Base-by-base conservation (phyloP, 1,139 yeast species). In the Scheffersomyces cryptocercus region DNA sequence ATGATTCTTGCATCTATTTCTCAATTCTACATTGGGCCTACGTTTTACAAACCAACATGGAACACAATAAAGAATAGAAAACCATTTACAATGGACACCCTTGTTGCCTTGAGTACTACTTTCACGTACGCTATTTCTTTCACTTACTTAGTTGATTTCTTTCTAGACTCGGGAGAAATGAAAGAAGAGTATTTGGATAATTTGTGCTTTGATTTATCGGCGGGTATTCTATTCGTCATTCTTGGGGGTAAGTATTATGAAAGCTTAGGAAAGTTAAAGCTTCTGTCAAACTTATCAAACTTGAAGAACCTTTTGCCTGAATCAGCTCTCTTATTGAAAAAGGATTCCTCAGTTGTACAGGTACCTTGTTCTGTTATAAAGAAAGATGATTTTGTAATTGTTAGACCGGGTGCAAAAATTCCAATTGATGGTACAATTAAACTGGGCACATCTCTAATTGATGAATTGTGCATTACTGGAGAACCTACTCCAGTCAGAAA, bases 71-170 rank as follows among this genome's bases (percentile, higher is more conserved):
- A 31, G 9, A 31, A 31, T 20, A 31, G 35, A 31, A 31, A 31
- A 14, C 35, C 35, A 9, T 31, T 31, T 31, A 31, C 35, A 31
- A 31, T 31, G 35, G 35, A 31, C 15, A 31, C 35, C 9, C 35
- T 31, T 14, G 35, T 31, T 9, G 35, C 35, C 5, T 11, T 31
- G 11, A 31, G 35, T 14, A 31, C 35, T n/a, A 31, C 35, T 11
- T 13, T 31, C 11, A 31, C 35, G 6, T 31, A 31, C n/a, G n/a
- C 20, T n/a, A 31, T 31, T 14, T 31, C 35, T 4, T 31, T 13
- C 35, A 31, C 35, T 3, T 31, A 31, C 12, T 15, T 31, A 15
- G 35, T 31, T 14, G 35, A 31, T n/a, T 31, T 31, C 35, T 31
- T 31, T 13, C 12, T 31, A 14, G 35, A 31, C 11, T 31, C 35